Conservation (phyloP, 2,329 filamentous ascomycete genomes). For the Cladorrhinum sp. region DNA sequence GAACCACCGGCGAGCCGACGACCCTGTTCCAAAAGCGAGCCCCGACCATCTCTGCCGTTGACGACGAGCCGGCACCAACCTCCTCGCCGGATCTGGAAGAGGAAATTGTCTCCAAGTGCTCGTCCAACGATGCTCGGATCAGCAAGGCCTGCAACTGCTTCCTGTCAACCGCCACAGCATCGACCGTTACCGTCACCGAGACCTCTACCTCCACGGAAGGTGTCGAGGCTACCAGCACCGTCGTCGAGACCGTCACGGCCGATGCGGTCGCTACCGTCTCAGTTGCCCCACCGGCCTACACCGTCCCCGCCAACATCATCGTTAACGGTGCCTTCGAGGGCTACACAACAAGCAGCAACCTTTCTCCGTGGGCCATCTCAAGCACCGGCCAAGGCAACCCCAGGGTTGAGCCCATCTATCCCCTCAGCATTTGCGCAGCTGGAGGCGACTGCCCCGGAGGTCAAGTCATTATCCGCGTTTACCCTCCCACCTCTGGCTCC, state of each 20-base stretch:
- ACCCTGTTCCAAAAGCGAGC: constrained; percentile 39
- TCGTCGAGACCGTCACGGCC: constrained; percentile 10
- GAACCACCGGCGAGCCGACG: constrained; percentile 43
- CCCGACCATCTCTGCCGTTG: constrained; percentile 21
- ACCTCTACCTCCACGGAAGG: constrained; percentile 14
- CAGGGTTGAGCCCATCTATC: constrained; percentile 18
- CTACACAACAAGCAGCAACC: constrained; percentile 16
- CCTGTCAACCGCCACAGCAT: constrained; percentile 22
- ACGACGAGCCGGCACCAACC: neutral
- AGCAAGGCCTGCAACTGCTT: constrained; percentile 26
- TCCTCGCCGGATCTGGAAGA: constrained; percentile 6
- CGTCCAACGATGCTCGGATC: constrained; percentile 11
- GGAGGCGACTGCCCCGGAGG: constrained; percentile 17
- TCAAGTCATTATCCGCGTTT: constrained; percentile 16
- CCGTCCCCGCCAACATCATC: constrained; percentile 15
- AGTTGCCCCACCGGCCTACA: constrained; percentile 7
- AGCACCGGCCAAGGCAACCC: constrained; percentile 17
- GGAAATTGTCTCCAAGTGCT: constrained; percentile 16
- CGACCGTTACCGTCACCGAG: constrained; percentile 18
- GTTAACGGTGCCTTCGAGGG: constrained; percentile 20
- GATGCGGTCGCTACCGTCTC: constrained; percentile 15
- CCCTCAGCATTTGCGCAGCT: neutral
- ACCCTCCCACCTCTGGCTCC: constrained; percentile 13
- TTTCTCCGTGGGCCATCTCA: constrained; percentile 17
- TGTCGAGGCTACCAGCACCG: constrained; percentile 13